Conservation (phyloP, 2,329 filamentous ascomycete genomes). For the Clathrospora elynae region DNA sequence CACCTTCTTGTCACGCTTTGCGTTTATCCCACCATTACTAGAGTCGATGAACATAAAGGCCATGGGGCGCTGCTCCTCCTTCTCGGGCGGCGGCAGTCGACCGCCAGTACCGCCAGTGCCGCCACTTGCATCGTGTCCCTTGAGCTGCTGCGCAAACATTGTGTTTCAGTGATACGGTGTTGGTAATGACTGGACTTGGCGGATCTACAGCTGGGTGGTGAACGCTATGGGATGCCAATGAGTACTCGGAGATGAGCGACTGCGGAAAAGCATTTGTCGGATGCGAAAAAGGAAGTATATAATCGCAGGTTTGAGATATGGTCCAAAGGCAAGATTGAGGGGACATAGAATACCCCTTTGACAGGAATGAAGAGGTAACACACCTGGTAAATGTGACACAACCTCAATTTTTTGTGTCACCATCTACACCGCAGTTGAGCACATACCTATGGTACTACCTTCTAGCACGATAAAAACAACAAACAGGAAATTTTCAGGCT, state of each 20-base stretch:
- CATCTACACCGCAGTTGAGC: neutral
- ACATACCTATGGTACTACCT: too few species aligned
- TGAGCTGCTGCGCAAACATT: slow-evolving; percentile 19
- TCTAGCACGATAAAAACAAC: too few species aligned
- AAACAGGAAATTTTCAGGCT: too few species aligned
- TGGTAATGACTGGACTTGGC: neutral
- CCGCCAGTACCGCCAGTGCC: slow-evolving; percentile 9
- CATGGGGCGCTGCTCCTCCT: slow-evolving; percentile 22
- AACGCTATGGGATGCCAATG: too few species aligned
- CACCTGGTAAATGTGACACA: neutral
- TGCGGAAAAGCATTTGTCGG: slow-evolving; percentile 10
- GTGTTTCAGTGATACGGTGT: slow-evolving; percentile 10
- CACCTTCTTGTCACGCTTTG: slow-evolving; percentile 40
- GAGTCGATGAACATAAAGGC: slow-evolving; percentile 47
- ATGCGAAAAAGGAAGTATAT: slow-evolving; percentile 18
- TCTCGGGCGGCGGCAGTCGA: neutral
- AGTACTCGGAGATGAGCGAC: slow-evolving; percentile 1
- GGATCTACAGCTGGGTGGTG: slow-evolving; percentile 13
- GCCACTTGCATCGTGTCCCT: slow-evolving; percentile 5
- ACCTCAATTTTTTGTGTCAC: neutral
- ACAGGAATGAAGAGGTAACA: neutral
- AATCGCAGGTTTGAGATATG: slow-evolving; percentile 5
- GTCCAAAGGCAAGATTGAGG: neutral
- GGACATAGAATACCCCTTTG: neutral
- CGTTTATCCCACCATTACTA: slow-evolving; percentile 33